Conservation (phyloP, 2,329 filamentous ascomycete genomes). For the Magnaporthales sp. region DNA sequence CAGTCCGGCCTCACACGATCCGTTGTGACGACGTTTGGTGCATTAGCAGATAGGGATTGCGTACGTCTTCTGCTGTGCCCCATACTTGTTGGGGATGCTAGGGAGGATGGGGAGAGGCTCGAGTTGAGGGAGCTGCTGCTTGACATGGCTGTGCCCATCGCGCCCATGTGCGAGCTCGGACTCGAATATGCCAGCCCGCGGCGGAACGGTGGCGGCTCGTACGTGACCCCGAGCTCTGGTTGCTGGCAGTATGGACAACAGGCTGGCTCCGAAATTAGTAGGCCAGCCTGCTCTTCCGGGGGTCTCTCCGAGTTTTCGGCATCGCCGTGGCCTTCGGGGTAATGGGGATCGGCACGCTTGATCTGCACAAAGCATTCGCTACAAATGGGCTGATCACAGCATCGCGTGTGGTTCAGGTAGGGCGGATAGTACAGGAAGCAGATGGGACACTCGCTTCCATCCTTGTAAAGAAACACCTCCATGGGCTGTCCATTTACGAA, state of each 20-base stretch:
- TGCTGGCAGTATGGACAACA: constrained; percentile 93
- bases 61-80: constrained; percentile 30
- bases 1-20: constrained; percentile 91
- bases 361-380: constrained; percentile 99
- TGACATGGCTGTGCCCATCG: constrained; percentile 65
- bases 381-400: constrained; percentile 93
- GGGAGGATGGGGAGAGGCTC: constrained; percentile 28
- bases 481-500: constrained; percentile 91
- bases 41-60: constrained; percentile 67
- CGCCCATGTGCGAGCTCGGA: constrained; percentile 17
- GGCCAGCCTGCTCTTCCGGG: constrained; percentile 45
- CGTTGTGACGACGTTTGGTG: constrained; percentile 81
- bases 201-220: constrained; percentile 80
- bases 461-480: constrained; percentile 89
- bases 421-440: constrained; percentile 95
- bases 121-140: constrained; percentile 75
- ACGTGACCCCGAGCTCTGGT: constrained; percentile 93
- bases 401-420: constrained; percentile 87
- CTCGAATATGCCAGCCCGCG: constrained; percentile 67
- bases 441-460: constrained; percentile 84
- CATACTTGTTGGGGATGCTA: constrained; percentile 19
- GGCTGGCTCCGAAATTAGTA: constrained; percentile 83
- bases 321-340: constrained; percentile 67
- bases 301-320: constrained; percentile 21
- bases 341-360: constrained; percentile 84